Conservation (phyloP, 2,329 filamentous ascomycete species). For the Fusarium floridanum region DNA sequence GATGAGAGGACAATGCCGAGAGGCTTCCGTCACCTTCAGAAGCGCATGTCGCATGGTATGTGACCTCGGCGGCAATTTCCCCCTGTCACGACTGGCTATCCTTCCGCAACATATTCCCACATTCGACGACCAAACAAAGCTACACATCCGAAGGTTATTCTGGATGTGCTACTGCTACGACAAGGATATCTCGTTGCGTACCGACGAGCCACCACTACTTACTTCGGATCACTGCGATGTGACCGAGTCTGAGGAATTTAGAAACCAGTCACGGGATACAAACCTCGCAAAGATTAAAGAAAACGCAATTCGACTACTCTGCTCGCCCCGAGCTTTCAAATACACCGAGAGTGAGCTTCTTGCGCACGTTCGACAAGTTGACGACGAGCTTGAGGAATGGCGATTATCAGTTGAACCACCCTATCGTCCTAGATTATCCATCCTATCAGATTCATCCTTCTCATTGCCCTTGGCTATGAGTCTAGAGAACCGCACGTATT, state of each 20-base stretch:
- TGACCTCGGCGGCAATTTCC: conserved; percentile 26
- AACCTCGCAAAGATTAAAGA: conserved; percentile 33
- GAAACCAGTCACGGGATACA: conserved; percentile 20
- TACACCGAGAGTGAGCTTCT: conserved; percentile 43
- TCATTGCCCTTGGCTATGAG: conserved; percentile 7
- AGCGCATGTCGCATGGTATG: conserved; percentile 34
- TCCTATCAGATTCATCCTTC: conserved; percentile 19
- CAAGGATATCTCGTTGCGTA: conserved; percentile 19
- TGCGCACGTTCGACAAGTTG: conserved; percentile 44
- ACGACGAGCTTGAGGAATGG: conserved; percentile 51
- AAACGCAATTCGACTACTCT: conserved; percentile 26
- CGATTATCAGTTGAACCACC: conserved; percentile 41
- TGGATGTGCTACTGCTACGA: conserved; percentile 32
- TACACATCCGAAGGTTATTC: conserved; percentile 18
- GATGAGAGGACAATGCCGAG: conserved; percentile 17
- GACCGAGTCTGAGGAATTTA: conserved; percentile 19
- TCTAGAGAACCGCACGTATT: conserved; percentile 22
- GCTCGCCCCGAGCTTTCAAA: conserved; percentile 28
- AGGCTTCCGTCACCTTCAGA: conserved; percentile 22
- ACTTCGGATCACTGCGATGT: conserved; percentile 29
- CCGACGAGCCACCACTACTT: conserved; percentile 10
- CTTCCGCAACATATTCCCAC: conserved; percentile 28
- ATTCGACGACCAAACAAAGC: conserved; percentile 5
- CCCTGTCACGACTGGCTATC: conserved; percentile 14
- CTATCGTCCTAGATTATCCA: conserved; percentile 30